Base-by-base conservation (phyloP, 2,329 filamentous ascomycete species). In the Nigrograna mackinnonii region DNA sequence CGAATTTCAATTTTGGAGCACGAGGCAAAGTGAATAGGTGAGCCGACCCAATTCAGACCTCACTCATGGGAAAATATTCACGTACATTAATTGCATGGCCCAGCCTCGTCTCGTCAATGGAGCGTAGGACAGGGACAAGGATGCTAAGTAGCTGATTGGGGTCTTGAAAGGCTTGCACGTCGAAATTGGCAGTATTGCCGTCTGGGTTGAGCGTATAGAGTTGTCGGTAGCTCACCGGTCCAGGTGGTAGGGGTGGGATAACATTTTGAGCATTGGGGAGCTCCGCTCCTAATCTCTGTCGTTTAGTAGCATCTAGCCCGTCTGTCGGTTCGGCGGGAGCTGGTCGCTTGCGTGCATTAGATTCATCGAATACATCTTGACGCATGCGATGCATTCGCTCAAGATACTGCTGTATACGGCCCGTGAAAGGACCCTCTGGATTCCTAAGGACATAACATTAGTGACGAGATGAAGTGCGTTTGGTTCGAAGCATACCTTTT, bases 171-270 rank as follows among this genome's bases (percentile, higher is more conserved):
- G 85, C 80, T 36, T 88, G 85, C 24, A 92, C 90, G 64, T 96
- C 89, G 61, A 97, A 96, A 4, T 79, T 80, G 49, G 84, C 86
- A 17, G 95, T 75, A 6, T 82, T 86, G 36, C 80, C 76, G 60
- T 94, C 90, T 35, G 79, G 78, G 4, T 90, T 92, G 35, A 99
- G 77, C 0, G 91, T 95, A 64, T 91, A 99, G 3, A 99, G 75
- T 47, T 95, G 88, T 4, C 87, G 88, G 51, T 89, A 80, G 48
- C 83, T 92, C 52, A 90, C 83, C 22, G 86, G 85, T 0, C 90
- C 90, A 6, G 88, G 78, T 3, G 84, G 82, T 36, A 96, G 71
- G 2, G 89, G 84, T 41, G 82, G 78, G 26, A 73, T 64, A 46
- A 73, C 51, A 22, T 68, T 64, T 18, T 68, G 67, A 30, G 48